Evolutionary conservation across 2,329 filamentous ascomycete species (phyloP).

Genomic region (Didymella exigua): DNA sequence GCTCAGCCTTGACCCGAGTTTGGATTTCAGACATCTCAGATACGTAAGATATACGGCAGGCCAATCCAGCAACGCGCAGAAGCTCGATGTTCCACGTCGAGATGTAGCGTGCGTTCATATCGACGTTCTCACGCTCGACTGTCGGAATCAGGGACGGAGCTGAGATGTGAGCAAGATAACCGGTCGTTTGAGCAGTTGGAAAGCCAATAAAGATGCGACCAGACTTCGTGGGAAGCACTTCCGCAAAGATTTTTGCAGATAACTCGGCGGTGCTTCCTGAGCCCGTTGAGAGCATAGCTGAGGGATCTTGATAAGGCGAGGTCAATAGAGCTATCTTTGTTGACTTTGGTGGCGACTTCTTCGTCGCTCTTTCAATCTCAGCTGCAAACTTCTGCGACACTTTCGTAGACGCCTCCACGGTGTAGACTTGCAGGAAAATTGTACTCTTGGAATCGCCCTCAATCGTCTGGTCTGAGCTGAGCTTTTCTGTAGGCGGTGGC

Average conservation of each 20-base stretch:
- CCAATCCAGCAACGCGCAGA: conserved; percentile 86
- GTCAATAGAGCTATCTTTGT: conserved; percentile 88
- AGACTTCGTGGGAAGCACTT: conserved; percentile 85
- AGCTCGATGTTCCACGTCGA: conserved; percentile 96
- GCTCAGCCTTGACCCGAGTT: conserved; percentile 62
- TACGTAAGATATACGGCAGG: conserved; percentile 84
- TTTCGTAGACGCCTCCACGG: conserved; percentile 78
- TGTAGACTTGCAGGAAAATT: conserved; percentile 88
- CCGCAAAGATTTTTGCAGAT: conserved; percentile 80
- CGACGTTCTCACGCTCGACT: conserved; percentile 94
- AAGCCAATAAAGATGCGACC: conserved; percentile 97
- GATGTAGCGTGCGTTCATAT: conserved; percentile 93
- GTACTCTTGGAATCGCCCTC: conserved; percentile 73
- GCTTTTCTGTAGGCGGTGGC: conserved; percentile 24
- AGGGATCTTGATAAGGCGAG: conserved; percentile 83
- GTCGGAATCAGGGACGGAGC: conserved; percentile 96
- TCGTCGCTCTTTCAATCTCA: conserved; percentile 93
- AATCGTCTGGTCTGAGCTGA: conserved; percentile 64
- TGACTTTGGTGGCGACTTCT: conserved; percentile 90
- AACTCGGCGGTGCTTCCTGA: conserved; percentile 60
- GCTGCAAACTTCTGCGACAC: conserved; percentile 74
- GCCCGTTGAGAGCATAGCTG: conserved; percentile 64
- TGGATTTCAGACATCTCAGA: conserved; percentile 73
- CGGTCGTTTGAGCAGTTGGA: conserved; percentile 95
- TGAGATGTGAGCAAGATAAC: conserved; percentile 89